Evolutionary conservation across 2,329 filamentous ascomycete genomes (phyloP), one percentile per base, ranked within the genome.

Genomic region (Ophiosphaerella korrae): DNA sequence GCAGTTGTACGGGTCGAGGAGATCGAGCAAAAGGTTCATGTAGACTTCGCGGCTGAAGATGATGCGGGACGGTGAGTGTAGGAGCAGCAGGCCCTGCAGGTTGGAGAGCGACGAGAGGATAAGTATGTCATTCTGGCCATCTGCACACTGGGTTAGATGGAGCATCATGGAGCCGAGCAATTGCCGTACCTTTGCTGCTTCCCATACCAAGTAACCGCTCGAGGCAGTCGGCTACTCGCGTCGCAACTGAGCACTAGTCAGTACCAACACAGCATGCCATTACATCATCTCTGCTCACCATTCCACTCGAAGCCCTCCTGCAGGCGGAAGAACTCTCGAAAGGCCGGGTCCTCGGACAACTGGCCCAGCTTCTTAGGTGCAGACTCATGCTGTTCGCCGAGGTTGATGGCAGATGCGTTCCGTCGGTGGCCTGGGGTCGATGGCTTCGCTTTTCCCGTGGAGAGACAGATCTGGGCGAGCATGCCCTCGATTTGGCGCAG

Each of bases 251-350:
- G 14, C 14, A 24, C 18, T 7, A 9, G n/a, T 37, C n/a, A 42
- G 14, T 7, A 26, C 23, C 29, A 36, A 31, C 13, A 3, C 6
- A 11, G 37, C 23, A 31, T 23, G 16, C 12, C 18, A 38, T 11
- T 7, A 1, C 26, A 7, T 34, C 21, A 18, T 45, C 41, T 42
- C 4, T 38, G 13, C 77, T 52, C 72, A 87, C 84, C 82, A 77
- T 99, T 99, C 89, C 92, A 97, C 77, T 97, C 91, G 71, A 99
- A 99, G 2, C 92, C 90, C 70, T 97, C 92, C 74, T 99, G 94
- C 60, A 97, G 74, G 73, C 96, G 91, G 80, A 96, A 97, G 79
- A 97, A 97, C 75, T 97, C 92, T 60, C 90, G 82, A 71, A 97
- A 97, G 16, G 92, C 93, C 16, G 89, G 90, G 74, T 97, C 94